Percentiles rank a stretch among this genome's conserved stretches.
Evolutionary conservation across 257 asterid species (phyloP).

Genomic region (Solanum okadae): DNA sequence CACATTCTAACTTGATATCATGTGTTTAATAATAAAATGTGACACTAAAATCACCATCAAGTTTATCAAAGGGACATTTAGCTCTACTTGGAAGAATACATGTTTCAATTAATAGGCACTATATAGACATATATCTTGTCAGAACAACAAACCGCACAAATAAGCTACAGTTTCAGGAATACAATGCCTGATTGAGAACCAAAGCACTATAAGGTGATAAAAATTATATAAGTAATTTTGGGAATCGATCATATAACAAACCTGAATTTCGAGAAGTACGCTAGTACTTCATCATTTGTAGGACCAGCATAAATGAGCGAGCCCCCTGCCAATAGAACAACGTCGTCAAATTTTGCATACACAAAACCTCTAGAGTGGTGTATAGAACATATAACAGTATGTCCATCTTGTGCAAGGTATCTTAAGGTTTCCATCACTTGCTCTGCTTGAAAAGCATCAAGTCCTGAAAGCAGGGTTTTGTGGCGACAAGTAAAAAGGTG

Average conservation of each 20-base stretch:
- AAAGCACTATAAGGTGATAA: background rate
- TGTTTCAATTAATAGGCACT: background rate
- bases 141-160: background rate
- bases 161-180: background rate
- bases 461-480: no score
- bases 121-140: background rate
- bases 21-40: background rate
- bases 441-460: slow-evolving; percentile 43
- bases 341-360: slow-evolving; percentile 86
- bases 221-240: background rate
- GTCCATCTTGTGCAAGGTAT: slow-evolving; percentile 88
- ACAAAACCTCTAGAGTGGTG: slow-evolving; percentile 98
- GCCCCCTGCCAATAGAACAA: slow-evolving; percentile 78
- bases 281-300: slow-evolving; percentile 60
- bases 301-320: slow-evolving; percentile 86
- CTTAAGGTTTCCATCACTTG: slow-evolving; percentile 88
- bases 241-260: slow-evolving; percentile 24
- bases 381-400: slow-evolving; percentile 92
- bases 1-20: background rate
- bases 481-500: no score
- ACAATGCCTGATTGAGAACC: background rate
- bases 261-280: slow-evolving; percentile 79
- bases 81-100: background rate
- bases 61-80: background rate
- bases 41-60: background rate